Percentiles rank a stretch among this genome's conserved stretches.
Evolutionary conservation across 2,329 filamentous ascomycete genomes (phyloP).

Genomic region (Fonsecaea nubica): DNA sequence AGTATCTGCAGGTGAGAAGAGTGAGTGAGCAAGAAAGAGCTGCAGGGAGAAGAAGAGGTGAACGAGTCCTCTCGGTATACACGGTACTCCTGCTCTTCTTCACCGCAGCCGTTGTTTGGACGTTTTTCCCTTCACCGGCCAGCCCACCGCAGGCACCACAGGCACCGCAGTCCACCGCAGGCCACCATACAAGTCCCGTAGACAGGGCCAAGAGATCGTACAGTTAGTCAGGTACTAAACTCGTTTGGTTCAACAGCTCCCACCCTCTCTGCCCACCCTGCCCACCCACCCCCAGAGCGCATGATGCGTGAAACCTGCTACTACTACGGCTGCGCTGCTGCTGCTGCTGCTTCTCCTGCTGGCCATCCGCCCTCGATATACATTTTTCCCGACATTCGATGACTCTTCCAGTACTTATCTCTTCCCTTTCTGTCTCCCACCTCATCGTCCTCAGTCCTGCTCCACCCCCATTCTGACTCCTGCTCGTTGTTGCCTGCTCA

Average conservation of each 20-base stretch:
- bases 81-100: no score
- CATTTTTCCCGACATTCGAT: constrained; percentile 17
- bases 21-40: no score
- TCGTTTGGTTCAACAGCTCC: constrained; percentile 7
- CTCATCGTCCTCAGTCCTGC: constrained; percentile 16
- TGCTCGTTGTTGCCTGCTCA: constrained; percentile 13
- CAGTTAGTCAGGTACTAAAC: constrained; percentile 9
- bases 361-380: constrained; percentile 6
- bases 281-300: neutral
- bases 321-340: neutral
- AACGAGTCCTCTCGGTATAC: neutral
- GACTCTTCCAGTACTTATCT: constrained; percentile 14
- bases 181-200: neutral
- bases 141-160: neutral
- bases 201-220: constrained; percentile 3
- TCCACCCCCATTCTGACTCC: constrained; percentile 7
- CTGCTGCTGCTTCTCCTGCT: neutral
- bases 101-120: neutral
- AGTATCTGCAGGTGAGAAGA: neutral
- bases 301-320: constrained; percentile 5
- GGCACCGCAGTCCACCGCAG: neutral
- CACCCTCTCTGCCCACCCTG: neutral
- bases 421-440: constrained; percentile 20
- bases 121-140: constrained; percentile 1
- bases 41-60: neutral